Percentiles rank a stretch among this genome's conserved stretches.
phyloP scores from a whole-genome alignment of 257 asterid genomes.

The Solanum commersonii region DNA sequence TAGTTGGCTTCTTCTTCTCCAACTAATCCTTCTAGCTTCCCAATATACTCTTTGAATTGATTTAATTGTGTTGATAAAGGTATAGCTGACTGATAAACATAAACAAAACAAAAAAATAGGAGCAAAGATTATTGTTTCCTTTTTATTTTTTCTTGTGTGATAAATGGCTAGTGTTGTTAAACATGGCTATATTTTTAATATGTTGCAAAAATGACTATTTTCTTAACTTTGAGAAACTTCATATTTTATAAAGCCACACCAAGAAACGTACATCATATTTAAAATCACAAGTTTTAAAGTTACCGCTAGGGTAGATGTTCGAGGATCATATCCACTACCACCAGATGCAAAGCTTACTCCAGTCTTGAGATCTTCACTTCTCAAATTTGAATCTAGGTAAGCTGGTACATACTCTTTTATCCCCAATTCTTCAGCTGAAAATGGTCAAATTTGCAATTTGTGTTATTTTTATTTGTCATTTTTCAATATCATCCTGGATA shows the following conservation, averaged over 20 bases:
- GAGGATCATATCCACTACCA: constrained; percentile 65
- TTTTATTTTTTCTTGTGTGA: neutral
- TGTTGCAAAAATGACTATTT: neutral
- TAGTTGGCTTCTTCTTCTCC: constrained; percentile 41
- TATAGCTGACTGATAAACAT: constrained; percentile 30
- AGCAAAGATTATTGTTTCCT: neutral
- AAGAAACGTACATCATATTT: neutral
- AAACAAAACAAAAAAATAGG: neutral
- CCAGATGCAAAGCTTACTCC: constrained; percentile 97
- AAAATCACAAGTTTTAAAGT: neutral
- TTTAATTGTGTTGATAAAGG: constrained; percentile 45
- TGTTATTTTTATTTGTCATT: neutral
- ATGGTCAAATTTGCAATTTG: neutral
- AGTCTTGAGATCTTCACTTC: constrained; percentile 32
- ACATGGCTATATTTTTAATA: neutral
- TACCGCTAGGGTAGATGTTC: constrained; percentile 32
- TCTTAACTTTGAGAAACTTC: neutral
- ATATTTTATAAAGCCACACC: neutral
- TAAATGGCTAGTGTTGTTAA: neutral
- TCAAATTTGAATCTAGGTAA: constrained; percentile 48
- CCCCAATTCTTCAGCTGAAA: constrained; percentile 60
- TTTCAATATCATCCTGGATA: neutral
- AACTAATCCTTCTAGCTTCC: constrained; percentile 34
- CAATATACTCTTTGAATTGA: constrained; percentile 53
- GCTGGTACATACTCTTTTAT: constrained; percentile 50